Conservation (phyloP, 148 eudicot genomes). For the Silene latifolia region DNA sequence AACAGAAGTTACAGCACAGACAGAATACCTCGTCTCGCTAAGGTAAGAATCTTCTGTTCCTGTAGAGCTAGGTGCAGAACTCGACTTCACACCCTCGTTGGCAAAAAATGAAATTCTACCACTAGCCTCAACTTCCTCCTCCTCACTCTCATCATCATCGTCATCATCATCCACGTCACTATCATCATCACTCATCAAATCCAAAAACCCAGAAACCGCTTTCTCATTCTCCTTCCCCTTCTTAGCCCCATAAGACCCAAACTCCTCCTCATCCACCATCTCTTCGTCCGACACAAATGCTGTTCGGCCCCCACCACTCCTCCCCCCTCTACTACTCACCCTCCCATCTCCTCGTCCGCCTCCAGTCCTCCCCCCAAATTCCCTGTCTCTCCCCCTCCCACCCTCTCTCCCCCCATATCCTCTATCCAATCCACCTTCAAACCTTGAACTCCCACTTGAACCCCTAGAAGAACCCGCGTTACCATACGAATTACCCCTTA, state of each 20-base stretch:
- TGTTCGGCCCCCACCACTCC: constrained; percentile 13
- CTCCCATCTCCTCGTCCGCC: neutral
- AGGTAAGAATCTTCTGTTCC: constrained; percentile 53
- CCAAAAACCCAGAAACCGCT: constrained; percentile 38
- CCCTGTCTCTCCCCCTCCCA: neutral
- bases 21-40: constrained; percentile 66
- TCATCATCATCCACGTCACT: constrained; percentile 57
- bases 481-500: neutral
- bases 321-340: constrained; percentile 11
- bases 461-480: neutral
- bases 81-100: constrained; percentile 22
- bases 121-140: constrained; percentile 32
- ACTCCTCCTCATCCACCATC: constrained; percentile 11
- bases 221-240: constrained; percentile 30
- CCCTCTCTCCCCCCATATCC: too few relatives aligned
- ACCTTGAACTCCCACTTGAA: neutral
- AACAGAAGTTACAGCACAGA: neutral
- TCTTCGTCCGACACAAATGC: constrained; percentile 30
- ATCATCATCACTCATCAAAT: constrained; percentile 55
- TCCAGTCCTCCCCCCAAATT: neutral
- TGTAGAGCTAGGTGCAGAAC: constrained; percentile 30
- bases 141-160: neutral
- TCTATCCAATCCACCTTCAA: too few relatives aligned
- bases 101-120: constrained; percentile 41
- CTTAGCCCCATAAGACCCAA: neutral